phyloP scores from a whole-genome alignment of 257 asterid genomes.

The Plantago ovata region DNA sequence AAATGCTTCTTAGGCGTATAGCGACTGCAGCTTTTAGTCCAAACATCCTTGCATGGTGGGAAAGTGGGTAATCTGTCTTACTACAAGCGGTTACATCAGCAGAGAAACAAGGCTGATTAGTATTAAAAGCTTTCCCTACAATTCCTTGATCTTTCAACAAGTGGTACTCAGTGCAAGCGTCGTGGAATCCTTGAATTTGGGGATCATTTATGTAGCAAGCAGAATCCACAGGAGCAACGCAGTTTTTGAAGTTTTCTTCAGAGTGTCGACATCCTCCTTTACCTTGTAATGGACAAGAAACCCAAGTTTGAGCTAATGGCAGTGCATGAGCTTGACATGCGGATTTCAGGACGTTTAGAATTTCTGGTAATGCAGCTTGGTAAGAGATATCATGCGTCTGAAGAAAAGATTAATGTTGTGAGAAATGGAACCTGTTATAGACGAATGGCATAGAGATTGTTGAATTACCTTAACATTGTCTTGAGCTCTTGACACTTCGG shows the following conservation, averaged over 20 bases:
- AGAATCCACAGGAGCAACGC: slow-evolving; percentile 71
- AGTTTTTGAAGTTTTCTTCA: slow-evolving; percentile 59
- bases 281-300: slow-evolving; percentile 66
- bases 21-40: slow-evolving; percentile 83
- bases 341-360: slow-evolving; percentile 50
- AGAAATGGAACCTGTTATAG: not conserved
- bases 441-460: slow-evolving; percentile 15
- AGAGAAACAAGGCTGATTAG: slow-evolving; percentile 80
- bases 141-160: slow-evolving; percentile 79
- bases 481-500: slow-evolving; percentile 38
- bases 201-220: slow-evolving; percentile 67
- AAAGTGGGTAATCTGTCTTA: slow-evolving; percentile 81
- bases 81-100: slow-evolving; percentile 65
- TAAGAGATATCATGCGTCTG: slow-evolving; percentile 59
- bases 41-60: slow-evolving; percentile 88
- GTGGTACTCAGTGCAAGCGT: slow-evolving; percentile 88
- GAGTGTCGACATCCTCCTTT: slow-evolving; percentile 66
- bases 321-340: slow-evolving; percentile 59
- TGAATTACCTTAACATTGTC: slow-evolving; percentile 41
- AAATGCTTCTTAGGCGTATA: slow-evolving; percentile 66
- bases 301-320: slow-evolving; percentile 94
- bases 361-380: slow-evolving; percentile 75
- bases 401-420: slow-evolving; percentile 14
- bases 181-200: slow-evolving; percentile 61
- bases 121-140: slow-evolving; percentile 67